Percentiles rank a stretch among this genome's conserved stretches.
These are phyloP conservation scores for Colletotrichum sp. DNA, from an alignment of 2,329 filamentous ascomycete genomes.

Conservation along the genomic window DNA sequence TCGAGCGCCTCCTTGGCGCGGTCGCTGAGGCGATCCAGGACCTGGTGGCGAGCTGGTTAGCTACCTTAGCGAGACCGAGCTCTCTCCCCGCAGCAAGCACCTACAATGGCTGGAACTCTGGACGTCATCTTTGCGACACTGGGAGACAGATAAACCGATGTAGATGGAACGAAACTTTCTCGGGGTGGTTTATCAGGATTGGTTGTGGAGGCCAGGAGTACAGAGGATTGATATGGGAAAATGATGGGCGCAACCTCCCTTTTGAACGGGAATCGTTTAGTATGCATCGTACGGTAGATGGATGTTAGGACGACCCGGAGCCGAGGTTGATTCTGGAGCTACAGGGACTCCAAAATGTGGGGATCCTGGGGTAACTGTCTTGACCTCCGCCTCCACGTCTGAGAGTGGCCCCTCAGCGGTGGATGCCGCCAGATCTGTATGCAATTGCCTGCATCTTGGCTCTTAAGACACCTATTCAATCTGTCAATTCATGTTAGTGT, in stretches of 20 bases:
- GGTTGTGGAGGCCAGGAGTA: background rate
- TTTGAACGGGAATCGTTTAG: constrained; percentile 9
- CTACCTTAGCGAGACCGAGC: background rate
- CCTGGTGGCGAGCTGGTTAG: constrained; percentile 35
- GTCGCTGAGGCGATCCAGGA: constrained; percentile 73
- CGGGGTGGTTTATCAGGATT: background rate
- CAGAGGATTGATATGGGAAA: background rate
- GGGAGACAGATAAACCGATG: background rate
- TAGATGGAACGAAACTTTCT: background rate
- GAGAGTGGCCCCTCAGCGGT: background rate
- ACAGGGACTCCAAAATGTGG: constrained; percentile 16
- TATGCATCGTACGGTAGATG: constrained; percentile 12
- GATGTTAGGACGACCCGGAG: constrained; percentile 10
- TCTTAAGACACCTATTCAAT: background rate
- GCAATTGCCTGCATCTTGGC: background rate
- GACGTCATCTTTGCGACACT: constrained; percentile 24
- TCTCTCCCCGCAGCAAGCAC: constrained; percentile 7
- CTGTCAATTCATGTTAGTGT: background rate
- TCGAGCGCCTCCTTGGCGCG: constrained; percentile 85
- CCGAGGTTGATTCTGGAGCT: constrained; percentile 19
- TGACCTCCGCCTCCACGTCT: constrained; percentile 16
- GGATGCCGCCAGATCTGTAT: background rate
- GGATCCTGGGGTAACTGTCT: constrained; percentile 20
- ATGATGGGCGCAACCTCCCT: background rate
- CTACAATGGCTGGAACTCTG: constrained; percentile 28